Base-by-base conservation (phyloP, 768 basidiomycete genomes). In the Lyophyllum decastes region DNA sequence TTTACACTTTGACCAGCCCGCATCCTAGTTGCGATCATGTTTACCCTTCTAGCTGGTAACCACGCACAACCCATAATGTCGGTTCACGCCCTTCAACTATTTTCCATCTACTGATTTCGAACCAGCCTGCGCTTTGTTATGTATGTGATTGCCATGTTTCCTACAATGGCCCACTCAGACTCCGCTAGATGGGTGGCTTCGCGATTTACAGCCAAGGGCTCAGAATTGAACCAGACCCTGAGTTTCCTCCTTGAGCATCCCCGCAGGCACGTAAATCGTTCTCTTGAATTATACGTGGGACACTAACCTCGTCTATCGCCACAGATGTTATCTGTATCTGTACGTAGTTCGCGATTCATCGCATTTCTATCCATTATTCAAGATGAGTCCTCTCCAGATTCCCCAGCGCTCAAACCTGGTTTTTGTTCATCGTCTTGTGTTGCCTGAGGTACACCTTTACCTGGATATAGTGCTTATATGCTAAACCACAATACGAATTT, bases 171-270 rank as follows among this genome's bases (percentile, higher is more conserved):
- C 19, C 26, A 51, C 19, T 64, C 21, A 45, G n/a, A 45, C 25
- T 2, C 6, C 35, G 24, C 2, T 57, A 92, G 89, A 54, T 93
- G 90, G 90, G 68, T 73, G 2, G 65, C 78, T 11, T 85, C 81
- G 25, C 86, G 84, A 58, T n/a, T 82, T 1, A 72, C 81, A 0
- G 76, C 75, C 1, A 58, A 68, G 6, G 66, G 70, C 0, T 84
- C 87, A 0, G 76, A 80, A 0, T 60, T 74, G 0, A 69, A 81
- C 33, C 78, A 84, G 48, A 84, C 85, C 0, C 70, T 91, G 4
- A 82, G 84, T 16, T 94, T 92, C 69, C 75, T 94, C 10, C 81
- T 94, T 5, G 84, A 90, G 58, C 91, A 92, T 71, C 90, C 91
- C 2, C 78, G 91, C 45, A 80, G 87, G 78, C 87, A 62, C 16